Base-by-base conservation (phyloP, 345 rosid species). In the Hibiscus tridactylites region DNA sequence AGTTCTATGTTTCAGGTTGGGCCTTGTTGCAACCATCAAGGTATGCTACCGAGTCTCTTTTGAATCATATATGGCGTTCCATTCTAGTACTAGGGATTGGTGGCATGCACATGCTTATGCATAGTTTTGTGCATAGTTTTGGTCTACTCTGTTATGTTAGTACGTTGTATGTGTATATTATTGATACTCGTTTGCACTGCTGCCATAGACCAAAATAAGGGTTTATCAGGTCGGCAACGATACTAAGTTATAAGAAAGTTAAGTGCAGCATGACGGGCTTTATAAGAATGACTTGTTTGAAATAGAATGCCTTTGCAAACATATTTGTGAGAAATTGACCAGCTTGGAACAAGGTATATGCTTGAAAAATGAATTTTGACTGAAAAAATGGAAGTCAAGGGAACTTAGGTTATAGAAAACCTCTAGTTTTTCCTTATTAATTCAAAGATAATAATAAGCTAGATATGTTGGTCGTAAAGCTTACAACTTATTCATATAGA, bases 11-110 rank as follows among this genome's bases (percentile, higher is more conserved):
- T 88, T 39, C 91, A 95, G 99, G 92, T 79, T 95, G 90, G 90
- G 91, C 58, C 99, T 95, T 77, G 99, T 95, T 61, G 92, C 92
- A 21, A 95, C 99, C 33, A 95, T 95, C 80, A 95, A 95, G 99
- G 99, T 95, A 89, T 70, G 72, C 42, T 68, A 57, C 71, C 2
- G 7, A 58, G 28, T 11, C 24, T 35, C 42, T 21, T 71, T 24
- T 71, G 65, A 12, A 56, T 56, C 50, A 24, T 57, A 19, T 21
- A 24, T 33, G 35, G 33, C 19, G 6, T 57, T 70, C 6, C 35
- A 12, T 7, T 65, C 35, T 24, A 65, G 46, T 24, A 39, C 50
- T 13, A 21, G 5, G 17, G 37, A 70, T 52, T 11, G 4, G 17
- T 13, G 19, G 17, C 31, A 21, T 71, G 65, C 24, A 24, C 13